Base-by-base conservation (phyloP, 441 rosid genomes). In the Croton laevigatus region DNA sequence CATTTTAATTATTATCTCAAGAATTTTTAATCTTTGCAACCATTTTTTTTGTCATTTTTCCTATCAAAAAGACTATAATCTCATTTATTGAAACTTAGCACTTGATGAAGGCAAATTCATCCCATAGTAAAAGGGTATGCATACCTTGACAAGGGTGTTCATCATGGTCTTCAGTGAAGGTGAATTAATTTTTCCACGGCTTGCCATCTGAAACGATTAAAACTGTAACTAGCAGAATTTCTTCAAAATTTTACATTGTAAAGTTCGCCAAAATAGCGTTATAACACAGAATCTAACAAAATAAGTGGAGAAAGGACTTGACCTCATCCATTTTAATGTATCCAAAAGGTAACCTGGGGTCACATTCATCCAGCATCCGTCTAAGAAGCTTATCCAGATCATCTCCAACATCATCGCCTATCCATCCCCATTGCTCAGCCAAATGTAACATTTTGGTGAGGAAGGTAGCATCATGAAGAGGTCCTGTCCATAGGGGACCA, bases 291-390 rank as follows among this genome's bases (percentile, higher is more conserved):
- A 72, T 19, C 19, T 45, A 44, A 55, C 8, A 36, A 46, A 62
- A 22, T 13, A 3, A 62, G 52, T 7, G 14, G 14, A 27, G 16
- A 32, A 49, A 27, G 38, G 62, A 36, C n/a, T 40, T 14, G 9
- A 92, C 99, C 99, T 90, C 87, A 64, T 92, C 98, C 81, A 94
- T 62, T 79, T 86, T 90, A 72, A 85, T 88, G 83, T 86, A 94
- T 71, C 99, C 99, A n/a, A 83, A 81, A 8, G 89, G 91, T 44
- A 94, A 78, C 74, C 85, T 87, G 36, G 91, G 88, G 75, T 94
- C 89, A 69, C 91, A 88, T 80, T 94, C 99, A 54, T 92, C 97
- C 17, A 88, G 66, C 93, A 94, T 88, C 69, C 60, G 83, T 22
- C 68, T 82, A 69, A 90, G 75, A 71, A 94, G 94, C 68, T 84